A percentile compares a stretch with the other conserved stretches of the same genome.
Conservation (phyloP, 495 filamentous ascomycete species). For the Podospora conica region DNA sequence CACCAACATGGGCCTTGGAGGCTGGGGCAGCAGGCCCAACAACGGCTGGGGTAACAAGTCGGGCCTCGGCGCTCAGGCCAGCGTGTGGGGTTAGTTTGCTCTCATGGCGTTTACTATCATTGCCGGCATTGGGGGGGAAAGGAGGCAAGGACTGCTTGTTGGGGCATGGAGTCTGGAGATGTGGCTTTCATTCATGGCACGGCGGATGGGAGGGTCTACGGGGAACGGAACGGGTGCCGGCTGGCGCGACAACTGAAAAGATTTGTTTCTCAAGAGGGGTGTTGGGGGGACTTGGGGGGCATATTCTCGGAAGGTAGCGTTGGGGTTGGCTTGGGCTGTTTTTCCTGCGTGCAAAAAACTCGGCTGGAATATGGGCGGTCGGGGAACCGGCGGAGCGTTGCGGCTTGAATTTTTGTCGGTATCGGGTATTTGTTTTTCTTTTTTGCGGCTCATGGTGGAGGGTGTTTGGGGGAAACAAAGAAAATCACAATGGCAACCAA, state of each 20-base stretch:
- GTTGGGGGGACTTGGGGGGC: background rate
- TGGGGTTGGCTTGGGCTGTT: background rate
- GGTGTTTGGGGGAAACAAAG: background rate
- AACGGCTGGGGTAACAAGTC: conserved; percentile 73
- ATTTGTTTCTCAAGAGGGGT: conserved; percentile 1
- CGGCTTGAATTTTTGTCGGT: background rate
- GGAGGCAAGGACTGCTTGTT: background rate
- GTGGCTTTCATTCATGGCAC: conserved; percentile 1
- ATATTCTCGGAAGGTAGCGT: background rate
- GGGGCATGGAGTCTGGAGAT: conserved; percentile 1
- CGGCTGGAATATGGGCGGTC: background rate
- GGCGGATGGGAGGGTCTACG: background rate
- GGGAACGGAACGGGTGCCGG: background rate
- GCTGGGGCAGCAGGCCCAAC: conserved; percentile 66
- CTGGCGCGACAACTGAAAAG: conserved; percentile 1
- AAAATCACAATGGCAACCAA: background rate
- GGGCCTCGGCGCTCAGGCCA: conserved; percentile 63
- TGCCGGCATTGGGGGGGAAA: background rate
- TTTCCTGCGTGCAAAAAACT: background rate
- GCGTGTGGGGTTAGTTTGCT: conserved; percentile 62
- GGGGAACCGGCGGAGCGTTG: background rate
- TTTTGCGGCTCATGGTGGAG: background rate
- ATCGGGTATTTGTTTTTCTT: background rate
- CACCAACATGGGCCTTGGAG: conserved; percentile 37
- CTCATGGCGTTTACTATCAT: background rate